Evolutionary conservation across 306 rosid genomes (phyloP).

Genomic region (Lathyrus aphaca): DNA sequence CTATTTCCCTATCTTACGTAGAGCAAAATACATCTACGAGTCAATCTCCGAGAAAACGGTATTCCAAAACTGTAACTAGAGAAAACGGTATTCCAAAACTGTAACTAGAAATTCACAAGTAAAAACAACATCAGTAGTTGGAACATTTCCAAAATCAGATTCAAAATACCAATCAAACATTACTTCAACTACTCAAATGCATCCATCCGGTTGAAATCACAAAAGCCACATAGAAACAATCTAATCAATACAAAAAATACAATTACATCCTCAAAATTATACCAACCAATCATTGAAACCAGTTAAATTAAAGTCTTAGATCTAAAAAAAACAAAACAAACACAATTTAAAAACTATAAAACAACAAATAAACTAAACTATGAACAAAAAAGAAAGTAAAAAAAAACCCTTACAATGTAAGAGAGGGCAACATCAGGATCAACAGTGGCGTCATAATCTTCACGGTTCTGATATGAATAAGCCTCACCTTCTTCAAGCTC

Average conservation of each 20-base stretch:
- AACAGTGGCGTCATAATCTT: constrained; percentile 65
- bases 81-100: constrained; percentile 30
- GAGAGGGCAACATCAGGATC: constrained; percentile 87
- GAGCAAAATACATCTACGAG: background rate
- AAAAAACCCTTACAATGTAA: constrained; percentile 74
- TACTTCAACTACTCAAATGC: constrained; percentile 36
- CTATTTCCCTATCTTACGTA: constrained; percentile 7
- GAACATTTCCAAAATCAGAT: constrained; percentile 18
- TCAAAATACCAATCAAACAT: constrained; percentile 8
- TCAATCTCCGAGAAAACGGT: background rate
- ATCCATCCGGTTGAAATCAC: constrained; percentile 32
- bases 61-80: constrained; percentile 24
- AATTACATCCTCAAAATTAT: background rate
- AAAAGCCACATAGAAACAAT: constrained; percentile 18
- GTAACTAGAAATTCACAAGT: constrained; percentile 6
- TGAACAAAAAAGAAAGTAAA: constrained; percentile 11
- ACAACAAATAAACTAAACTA: no score
- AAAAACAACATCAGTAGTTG: constrained; percentile 10
- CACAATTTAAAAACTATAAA: constrained; percentile 24
- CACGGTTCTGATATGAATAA: constrained; percentile 69
- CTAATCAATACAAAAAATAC: constrained; percentile 12
- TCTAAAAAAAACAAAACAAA: constrained; percentile 49
- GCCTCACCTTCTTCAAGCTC: constrained; percentile 99
- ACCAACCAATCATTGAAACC: constrained; percentile 22
- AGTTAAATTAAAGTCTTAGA: constrained; percentile 47